phyloP scores from a whole-genome alignment of 2,329 filamentous ascomycete genomes.

The Penicillium aurantiogriseum region DNA sequence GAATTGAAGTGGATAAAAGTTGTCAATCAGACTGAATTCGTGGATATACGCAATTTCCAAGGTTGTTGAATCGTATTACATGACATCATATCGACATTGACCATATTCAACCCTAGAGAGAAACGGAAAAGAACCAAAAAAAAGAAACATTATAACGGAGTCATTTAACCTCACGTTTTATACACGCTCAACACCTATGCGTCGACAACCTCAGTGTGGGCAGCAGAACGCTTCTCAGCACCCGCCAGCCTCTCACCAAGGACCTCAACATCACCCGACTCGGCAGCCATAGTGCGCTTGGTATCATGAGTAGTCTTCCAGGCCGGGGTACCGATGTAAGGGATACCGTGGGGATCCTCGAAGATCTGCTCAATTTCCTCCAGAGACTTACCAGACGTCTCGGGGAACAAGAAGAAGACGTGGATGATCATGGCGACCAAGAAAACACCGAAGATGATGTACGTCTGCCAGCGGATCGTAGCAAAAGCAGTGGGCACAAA shows the following conservation, averaged over 20 bases:
- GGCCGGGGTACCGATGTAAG: conserved; percentile 38
- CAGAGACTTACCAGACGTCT: conserved; percentile 70
- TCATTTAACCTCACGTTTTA: neutral
- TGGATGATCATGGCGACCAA: conserved; percentile 65
- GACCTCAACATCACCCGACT: conserved; percentile 31
- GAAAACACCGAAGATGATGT: conserved; percentile 74
- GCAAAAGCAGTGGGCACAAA: conserved; percentile 57
- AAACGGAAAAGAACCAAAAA: neutral
- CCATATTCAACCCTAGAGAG: neutral
- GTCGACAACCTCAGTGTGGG: conserved; percentile 11
- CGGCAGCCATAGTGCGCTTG: conserved; percentile 29
- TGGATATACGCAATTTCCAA: neutral
- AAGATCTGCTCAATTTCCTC: conserved; percentile 77
- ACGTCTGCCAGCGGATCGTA: conserved; percentile 60
- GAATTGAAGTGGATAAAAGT: neutral
- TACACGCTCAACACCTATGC: neutral
- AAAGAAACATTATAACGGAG: neutral
- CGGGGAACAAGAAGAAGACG: conserved; percentile 63
- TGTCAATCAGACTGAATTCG: neutral
- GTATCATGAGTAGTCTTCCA: conserved; percentile 40
- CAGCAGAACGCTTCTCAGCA: conserved; percentile 14
- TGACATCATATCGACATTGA: conserved; percentile 3
- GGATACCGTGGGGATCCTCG: conserved; percentile 36
- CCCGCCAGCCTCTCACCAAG: conserved; percentile 27
- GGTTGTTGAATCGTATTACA: conserved; percentile 7